Evolutionary conservation across 2,329 filamentous ascomycete species (phyloP).

Genomic region (Epichloe sylvatica): DNA sequence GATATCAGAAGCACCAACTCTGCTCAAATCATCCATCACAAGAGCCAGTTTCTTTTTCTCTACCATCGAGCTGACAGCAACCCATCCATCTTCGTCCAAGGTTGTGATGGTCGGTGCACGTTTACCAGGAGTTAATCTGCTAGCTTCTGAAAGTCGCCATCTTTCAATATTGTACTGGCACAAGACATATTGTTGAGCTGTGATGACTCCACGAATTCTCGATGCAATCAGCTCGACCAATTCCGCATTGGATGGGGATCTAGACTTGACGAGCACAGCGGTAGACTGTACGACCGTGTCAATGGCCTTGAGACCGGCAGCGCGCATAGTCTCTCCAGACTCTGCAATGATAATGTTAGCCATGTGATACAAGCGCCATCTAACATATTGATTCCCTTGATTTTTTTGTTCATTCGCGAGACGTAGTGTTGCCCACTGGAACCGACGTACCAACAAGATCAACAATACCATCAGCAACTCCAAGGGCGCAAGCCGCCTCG

Average conservation of each 20-base stretch:
- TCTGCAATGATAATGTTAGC: constrained; percentile 37
- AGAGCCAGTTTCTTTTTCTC: constrained; percentile 72
- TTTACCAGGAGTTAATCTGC: constrained; percentile 78
- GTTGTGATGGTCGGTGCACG: constrained; percentile 84
- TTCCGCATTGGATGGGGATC: constrained; percentile 62
- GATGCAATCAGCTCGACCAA: constrained; percentile 74
- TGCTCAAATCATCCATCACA: constrained; percentile 73
- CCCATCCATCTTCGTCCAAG: constrained; percentile 80
- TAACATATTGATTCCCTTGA: background rate
- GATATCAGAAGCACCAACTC: constrained; percentile 70
- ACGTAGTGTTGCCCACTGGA: no score
- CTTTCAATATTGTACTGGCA: constrained; percentile 93
- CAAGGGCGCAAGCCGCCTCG: constrained; percentile 88
- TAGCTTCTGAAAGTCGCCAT: constrained; percentile 49
- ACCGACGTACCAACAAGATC: constrained; percentile 73
- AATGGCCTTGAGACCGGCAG: constrained; percentile 83
- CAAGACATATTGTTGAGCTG: constrained; percentile 82
- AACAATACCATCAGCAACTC: constrained; percentile 92
- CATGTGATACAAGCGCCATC: background rate
- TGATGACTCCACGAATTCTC: constrained; percentile 86
- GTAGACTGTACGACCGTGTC: constrained; percentile 82
- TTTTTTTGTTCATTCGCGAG: no score
- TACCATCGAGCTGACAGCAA: constrained; percentile 90
- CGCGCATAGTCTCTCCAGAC: constrained; percentile 96
- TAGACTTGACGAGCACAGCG: constrained; percentile 85